phyloP scores from a whole-genome alignment of 192 early-diverging fungal species.

The Phycomyces blakesleeanus region DNA sequence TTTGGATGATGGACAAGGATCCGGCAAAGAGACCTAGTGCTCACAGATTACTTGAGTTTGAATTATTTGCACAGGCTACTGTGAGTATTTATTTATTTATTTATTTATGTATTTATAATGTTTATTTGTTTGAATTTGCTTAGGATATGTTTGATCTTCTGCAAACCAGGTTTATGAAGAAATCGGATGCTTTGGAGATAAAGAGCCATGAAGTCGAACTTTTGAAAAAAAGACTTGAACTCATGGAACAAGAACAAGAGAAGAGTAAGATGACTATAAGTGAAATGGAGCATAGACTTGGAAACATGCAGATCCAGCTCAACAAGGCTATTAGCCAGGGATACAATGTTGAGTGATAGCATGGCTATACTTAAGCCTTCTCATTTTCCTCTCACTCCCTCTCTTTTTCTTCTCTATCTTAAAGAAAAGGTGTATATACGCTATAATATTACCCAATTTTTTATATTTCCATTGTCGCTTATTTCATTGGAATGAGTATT shows the following conservation, averaged over 20 bases:
- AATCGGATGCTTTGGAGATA: constrained; percentile 14
- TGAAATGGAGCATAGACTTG: constrained; percentile 21
- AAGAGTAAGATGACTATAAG: background rate
- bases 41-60: constrained; percentile 65
- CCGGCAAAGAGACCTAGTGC: constrained; percentile 68
- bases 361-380: too few relatives aligned
- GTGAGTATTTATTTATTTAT: constrained; percentile 17
- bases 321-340: background rate
- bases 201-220: constrained; percentile 37
- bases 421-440: too few relatives aligned
- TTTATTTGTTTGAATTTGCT: too few relatives aligned
- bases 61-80: constrained; percentile 51
- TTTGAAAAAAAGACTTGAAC: constrained; percentile 39
- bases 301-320: constrained; percentile 13
- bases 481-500: too few relatives aligned
- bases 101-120: background rate
- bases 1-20: constrained; percentile 78
- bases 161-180: constrained; percentile 17
- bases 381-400: too few relatives aligned
- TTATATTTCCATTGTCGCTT: too few relatives aligned
- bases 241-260: constrained; percentile 7
- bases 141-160: constrained; percentile 5
- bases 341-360: too few relatives aligned
- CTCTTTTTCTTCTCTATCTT: too few relatives aligned
- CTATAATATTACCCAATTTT: too few relatives aligned